These are phyloP conservation scores for Fusarium chlamydosporum DNA, from an alignment of 2,329 filamentous ascomycete species.

Conservation along the genomic window DNA sequence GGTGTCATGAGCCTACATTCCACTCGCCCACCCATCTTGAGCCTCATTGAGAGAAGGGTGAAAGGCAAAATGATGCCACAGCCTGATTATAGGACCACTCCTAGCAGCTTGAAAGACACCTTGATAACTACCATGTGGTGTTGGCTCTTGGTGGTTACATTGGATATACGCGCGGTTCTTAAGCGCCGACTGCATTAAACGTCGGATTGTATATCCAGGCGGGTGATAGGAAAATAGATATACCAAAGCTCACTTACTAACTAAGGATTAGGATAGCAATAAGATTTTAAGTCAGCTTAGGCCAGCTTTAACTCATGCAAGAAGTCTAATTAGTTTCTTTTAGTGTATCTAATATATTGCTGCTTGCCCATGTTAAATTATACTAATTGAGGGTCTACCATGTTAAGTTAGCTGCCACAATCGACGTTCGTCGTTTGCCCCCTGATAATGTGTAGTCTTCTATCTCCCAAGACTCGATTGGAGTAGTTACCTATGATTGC, in stretches of 20 bases:
- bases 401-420: not conserved
- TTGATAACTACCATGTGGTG: not conserved
- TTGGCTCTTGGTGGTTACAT: slow-evolving; percentile 9
- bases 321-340: no score
- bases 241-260: no score
- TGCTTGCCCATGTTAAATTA: no score
- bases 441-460: not conserved
- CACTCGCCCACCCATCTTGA: slow-evolving; percentile 1
- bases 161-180: slow-evolving; percentile 13
- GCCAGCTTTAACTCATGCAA: no score
- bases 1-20: slow-evolving; percentile 8
- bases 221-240: no score
- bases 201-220: not conserved
- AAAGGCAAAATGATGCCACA: not conserved
- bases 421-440: not conserved
- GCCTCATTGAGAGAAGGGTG: not conserved
- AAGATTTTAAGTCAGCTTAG: no score
- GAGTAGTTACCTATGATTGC: not conserved
- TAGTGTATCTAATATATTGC: no score
- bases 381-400: not conserved
- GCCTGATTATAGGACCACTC: slow-evolving; percentile 1
- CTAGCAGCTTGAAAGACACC: not conserved
- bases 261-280: no score
- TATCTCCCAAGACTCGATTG: not conserved
- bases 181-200: not conserved